Conservation (phyloP, 805 yeast species). For the Myxozyma melibiosi region DNA sequence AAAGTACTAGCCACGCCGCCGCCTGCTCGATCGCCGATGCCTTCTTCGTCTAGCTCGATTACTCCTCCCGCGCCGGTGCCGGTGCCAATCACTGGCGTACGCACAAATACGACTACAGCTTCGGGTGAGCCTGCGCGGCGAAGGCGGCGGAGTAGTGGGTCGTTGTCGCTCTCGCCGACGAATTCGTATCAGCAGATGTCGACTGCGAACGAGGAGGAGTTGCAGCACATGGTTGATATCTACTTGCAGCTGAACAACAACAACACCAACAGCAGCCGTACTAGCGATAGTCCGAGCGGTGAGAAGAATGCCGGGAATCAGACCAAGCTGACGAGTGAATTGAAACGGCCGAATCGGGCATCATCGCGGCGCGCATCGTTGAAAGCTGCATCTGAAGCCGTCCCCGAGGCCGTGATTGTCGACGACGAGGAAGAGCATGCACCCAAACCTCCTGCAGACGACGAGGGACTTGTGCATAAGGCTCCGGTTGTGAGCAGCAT, state of each 20-base stretch:
- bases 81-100: too few relatives aligned
- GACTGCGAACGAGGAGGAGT: constrained; percentile 28
- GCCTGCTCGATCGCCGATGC: too few relatives aligned
- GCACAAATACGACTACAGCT: background rate
- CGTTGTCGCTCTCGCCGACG: constrained; percentile 28
- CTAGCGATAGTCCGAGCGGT: too few relatives aligned
- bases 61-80: too few relatives aligned
- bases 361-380: too few relatives aligned
- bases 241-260: constrained; percentile 29
- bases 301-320: too few relatives aligned
- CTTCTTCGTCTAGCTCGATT: too few relatives aligned
- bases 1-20: constrained; percentile 9
- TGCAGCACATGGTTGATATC: constrained; percentile 31
- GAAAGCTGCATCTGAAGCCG: too few relatives aligned
- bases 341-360: constrained; percentile 21
- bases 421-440: background rate
- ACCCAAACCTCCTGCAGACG: too few relatives aligned
- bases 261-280: too few relatives aligned
- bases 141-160: constrained; percentile 14
- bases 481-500: background rate
- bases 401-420: too few relatives aligned
- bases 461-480: background rate
- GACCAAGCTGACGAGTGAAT: constrained; percentile 1
- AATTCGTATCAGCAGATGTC: constrained; percentile 22
- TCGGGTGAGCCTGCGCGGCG: background rate